These are phyloP conservation scores for Didymella keratinophila DNA, from an alignment of 2,329 filamentous ascomycete species.

Conservation along the genomic window DNA sequence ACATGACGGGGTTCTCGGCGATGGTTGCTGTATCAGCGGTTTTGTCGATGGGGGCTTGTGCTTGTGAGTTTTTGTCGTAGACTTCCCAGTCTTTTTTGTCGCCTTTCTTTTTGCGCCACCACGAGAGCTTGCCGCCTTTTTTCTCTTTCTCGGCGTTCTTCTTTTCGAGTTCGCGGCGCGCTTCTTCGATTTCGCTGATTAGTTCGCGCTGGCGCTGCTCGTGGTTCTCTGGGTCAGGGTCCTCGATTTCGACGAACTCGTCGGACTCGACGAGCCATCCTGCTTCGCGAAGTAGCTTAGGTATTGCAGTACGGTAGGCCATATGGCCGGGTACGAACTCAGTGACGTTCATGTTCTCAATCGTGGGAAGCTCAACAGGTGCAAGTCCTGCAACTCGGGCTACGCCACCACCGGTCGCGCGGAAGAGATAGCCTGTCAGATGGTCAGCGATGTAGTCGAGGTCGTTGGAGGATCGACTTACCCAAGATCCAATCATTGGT, in stretches of 20 bases:
- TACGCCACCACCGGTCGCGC: constrained; percentile 90
- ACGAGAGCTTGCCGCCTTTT: constrained; percentile 65
- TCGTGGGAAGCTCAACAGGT: constrained; percentile 77
- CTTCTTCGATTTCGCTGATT: constrained; percentile 96
- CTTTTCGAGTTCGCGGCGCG: constrained; percentile 82
- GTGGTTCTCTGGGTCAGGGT: constrained; percentile 95
- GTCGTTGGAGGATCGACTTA: constrained; percentile 17
- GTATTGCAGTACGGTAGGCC: constrained; percentile 95
- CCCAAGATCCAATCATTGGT: constrained; percentile 96
- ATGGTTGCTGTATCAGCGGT: constrained; percentile 59
- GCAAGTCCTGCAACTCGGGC: constrained; percentile 85
- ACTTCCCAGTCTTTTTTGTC: constrained; percentile 94
- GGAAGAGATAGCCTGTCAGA: constrained; percentile 79
- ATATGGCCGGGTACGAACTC: constrained; percentile 89
- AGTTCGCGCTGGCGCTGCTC: constrained; percentile 85
- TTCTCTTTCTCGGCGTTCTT: constrained; percentile 68
- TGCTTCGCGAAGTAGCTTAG: constrained; percentile 81
- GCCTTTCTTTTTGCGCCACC: constrained; percentile 83
- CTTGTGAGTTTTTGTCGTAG: constrained; percentile 75
- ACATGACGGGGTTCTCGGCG: constrained; percentile 73
- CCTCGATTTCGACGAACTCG: constrained; percentile 95
- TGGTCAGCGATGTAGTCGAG: constrained; percentile 11
- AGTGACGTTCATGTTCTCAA: constrained; percentile 91
- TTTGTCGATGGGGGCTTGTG: constrained; percentile 40
- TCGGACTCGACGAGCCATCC: constrained; percentile 93